Percentiles rank a stretch among this genome's conserved stretches.
Conservation (phyloP, 2,329 filamentous ascomycete genomes). For the Pestalotiopsis sp. region DNA sequence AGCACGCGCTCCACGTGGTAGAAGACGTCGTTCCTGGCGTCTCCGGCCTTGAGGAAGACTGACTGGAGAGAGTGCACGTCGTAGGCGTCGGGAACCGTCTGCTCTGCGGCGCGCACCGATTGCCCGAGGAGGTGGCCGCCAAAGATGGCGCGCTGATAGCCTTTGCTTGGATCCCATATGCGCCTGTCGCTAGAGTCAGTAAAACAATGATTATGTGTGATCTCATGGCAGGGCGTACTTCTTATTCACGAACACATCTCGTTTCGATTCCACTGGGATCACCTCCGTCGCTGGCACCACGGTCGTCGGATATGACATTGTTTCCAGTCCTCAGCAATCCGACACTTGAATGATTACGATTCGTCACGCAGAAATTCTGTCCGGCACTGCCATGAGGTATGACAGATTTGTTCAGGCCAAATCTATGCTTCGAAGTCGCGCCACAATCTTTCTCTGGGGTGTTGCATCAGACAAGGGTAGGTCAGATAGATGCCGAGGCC, state of each 20-base stretch:
- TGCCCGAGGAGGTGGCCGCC: constrained; percentile 16
- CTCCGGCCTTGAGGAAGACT: constrained; percentile 9
- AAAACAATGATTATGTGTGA: not conserved
- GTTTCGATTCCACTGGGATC: not conserved
- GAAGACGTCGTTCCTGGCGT: not conserved
- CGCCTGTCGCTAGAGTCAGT: not conserved
- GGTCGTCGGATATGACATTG: not conserved
- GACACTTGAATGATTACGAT: not conserved
- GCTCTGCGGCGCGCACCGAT: constrained; percentile 14
- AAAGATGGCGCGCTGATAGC: constrained; percentile 9
- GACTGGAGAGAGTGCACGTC: constrained; percentile 16
- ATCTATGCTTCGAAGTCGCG: not conserved
- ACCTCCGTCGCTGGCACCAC: not conserved
- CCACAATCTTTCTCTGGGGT: not conserved
- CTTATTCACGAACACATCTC: not conserved
- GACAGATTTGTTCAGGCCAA: not conserved
- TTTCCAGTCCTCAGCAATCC: not conserved
- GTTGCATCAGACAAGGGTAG: not conserved
- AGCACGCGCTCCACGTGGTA: constrained; percentile 16
- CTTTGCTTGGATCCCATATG: constrained; percentile 9
- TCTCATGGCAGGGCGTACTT: not conserved
- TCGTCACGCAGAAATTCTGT: not conserved
- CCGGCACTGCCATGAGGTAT: not conserved
- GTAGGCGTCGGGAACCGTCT: constrained; percentile 14
- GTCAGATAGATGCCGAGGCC: not conserved